These are phyloP conservation scores for Coemansia interrupta DNA, from an alignment of 192 early-diverging fungal genomes.

Conservation along the genomic window DNA sequence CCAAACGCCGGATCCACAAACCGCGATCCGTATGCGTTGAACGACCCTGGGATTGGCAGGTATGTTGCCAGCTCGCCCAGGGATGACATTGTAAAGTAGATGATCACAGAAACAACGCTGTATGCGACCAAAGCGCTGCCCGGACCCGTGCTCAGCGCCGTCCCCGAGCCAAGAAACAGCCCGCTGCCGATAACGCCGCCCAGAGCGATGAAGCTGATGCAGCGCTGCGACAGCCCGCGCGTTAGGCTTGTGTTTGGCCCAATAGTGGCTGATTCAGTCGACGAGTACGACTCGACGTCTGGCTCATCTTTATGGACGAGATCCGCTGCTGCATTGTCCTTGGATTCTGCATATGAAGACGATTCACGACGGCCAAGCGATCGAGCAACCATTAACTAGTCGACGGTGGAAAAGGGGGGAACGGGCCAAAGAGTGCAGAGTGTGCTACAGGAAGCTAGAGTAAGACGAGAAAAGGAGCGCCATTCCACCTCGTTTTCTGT, in stretches of 20 bases:
- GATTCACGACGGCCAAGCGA: no score
- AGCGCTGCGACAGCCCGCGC: slow-evolving; percentile 29
- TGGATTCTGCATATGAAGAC: no score
- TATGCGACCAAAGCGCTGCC: slow-evolving; percentile 71
- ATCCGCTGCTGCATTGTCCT: no score
- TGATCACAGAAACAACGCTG: slow-evolving; percentile 57
- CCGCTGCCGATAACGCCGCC: slow-evolving; percentile 74
- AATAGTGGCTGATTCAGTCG: not conserved
- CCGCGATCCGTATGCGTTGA: slow-evolving; percentile 66
- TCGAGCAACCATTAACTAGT: no score
- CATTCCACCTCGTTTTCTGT: no score
- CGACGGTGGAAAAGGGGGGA: no score
- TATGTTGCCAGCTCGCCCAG: slow-evolving; percentile 78
- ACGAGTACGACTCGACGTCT: not conserved
- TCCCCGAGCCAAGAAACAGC: slow-evolving; percentile 74
- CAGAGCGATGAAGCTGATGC: slow-evolving; percentile 62
- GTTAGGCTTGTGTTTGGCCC: slow-evolving; percentile 4
- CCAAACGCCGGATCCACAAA: slow-evolving; percentile 73
- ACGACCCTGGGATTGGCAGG: slow-evolving; percentile 72
- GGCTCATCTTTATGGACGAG: no score
- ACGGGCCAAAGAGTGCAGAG: no score
- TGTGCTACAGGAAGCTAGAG: no score
- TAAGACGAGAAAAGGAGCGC: no score
- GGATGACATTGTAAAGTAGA: slow-evolving; percentile 65
- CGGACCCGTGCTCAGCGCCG: slow-evolving; percentile 68